Conservation (phyloP, 805 yeast species). For the baker's yeast (Saccharomyces cerevisiae) region DNA sequence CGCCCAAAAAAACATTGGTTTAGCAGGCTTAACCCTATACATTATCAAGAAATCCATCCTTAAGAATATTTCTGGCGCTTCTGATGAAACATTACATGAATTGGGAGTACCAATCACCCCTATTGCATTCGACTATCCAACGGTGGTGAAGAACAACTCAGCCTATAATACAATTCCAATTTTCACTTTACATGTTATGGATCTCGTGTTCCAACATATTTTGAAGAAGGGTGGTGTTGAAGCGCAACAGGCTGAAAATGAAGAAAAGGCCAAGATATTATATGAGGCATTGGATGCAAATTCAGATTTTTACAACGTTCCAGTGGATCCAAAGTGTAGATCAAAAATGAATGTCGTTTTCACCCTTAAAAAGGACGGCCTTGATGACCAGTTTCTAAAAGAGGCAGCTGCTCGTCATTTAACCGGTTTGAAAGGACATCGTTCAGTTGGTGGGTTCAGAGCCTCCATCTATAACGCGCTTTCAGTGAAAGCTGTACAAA, state of each 20-base stretch:
- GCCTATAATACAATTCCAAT: constrained; percentile 95
- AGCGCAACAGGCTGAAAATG: constrained; percentile 49
- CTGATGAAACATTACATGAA: constrained; percentile 50
- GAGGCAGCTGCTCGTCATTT: constrained; percentile 54
- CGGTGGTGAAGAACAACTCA: constrained; percentile 80
- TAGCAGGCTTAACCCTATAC: constrained; percentile 90
- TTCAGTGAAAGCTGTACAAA: constrained; percentile 47
- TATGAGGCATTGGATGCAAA: constrained; percentile 59
- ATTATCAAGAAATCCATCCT: constrained; percentile 77
- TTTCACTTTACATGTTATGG: constrained; percentile 79
- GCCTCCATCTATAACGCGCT: constrained; percentile 91
- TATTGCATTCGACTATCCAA: constrained; percentile 79
- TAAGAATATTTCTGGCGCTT: constrained; percentile 42
- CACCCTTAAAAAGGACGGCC: constrained; percentile 54
- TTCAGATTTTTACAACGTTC: constrained; percentile 56
- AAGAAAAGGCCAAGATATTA: constrained; percentile 52
- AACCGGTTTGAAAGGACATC: constrained; percentile 85
- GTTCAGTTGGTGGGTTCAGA: constrained; percentile 96
- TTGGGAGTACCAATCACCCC: constrained; percentile 75
- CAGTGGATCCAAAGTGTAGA: constrained; percentile 58
- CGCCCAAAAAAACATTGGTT: constrained; percentile 95
- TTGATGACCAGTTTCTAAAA: constrained; percentile 62
- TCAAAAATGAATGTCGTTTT: constrained; percentile 92
- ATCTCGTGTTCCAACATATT: constrained; percentile 62
- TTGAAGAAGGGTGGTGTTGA: constrained; percentile 64